Conservation (phyloP, 169 alveolate genomes). For the Eimeria tenella region DNA sequence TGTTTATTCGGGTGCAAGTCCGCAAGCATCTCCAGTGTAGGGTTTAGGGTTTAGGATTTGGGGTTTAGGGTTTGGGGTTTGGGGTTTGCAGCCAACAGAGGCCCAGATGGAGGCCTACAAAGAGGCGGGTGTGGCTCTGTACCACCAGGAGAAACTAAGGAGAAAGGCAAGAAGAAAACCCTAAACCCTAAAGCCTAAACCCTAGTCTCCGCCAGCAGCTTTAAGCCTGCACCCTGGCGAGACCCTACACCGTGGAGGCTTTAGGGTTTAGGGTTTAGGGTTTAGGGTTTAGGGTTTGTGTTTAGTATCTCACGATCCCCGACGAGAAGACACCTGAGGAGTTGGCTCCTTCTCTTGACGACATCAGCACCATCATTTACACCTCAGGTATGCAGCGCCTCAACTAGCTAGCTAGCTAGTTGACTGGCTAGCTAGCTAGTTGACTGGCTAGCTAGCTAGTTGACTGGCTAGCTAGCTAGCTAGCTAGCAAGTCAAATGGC, state of each 20-base stretch:
- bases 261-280: not conserved
- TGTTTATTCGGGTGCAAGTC: too few relatives aligned
- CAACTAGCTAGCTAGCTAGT: not conserved
- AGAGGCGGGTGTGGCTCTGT: constrained; percentile 23
- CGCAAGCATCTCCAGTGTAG: not conserved
- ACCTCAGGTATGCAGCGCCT: constrained; percentile 65
- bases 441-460: not conserved
- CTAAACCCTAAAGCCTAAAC: constrained; percentile 29
- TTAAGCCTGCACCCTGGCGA: not conserved
- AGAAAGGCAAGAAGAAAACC: constrained; percentile 34
- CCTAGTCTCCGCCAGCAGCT: not conserved
- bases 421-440: constrained; percentile 3
- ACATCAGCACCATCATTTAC: constrained; percentile 70
- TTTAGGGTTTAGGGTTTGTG: not conserved
- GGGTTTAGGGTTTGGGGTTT: not conserved
- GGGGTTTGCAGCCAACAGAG: constrained; percentile 49
- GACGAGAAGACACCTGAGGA: constrained; percentile 47
- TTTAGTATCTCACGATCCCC: constrained; percentile 23
- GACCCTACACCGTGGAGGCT: not conserved
- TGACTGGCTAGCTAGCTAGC: too few relatives aligned
- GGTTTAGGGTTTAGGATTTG: constrained; percentile 4
- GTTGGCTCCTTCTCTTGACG: constrained; percentile 47
- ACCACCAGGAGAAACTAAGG: constrained; percentile 37
- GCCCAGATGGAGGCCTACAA: constrained; percentile 53
- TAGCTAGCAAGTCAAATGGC: too few relatives aligned